Conservation (phyloP, 352 stramenopile species). For the Globisporangium cederbergense region DNA sequence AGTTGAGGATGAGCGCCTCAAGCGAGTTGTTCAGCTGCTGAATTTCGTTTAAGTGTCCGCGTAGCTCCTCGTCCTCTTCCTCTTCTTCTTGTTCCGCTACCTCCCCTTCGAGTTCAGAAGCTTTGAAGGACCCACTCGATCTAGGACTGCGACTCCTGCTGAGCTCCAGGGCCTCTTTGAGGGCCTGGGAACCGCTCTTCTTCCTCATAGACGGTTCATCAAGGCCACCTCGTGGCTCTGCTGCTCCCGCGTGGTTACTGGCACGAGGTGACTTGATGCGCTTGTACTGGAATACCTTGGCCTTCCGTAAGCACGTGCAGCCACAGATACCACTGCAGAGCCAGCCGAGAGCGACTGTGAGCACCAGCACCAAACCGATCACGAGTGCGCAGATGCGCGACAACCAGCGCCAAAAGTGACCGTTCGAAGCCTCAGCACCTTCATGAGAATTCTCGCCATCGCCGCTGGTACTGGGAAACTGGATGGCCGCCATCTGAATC, state of each 20-base stretch:
- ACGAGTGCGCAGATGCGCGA: constrained; percentile 16
- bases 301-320: constrained; percentile 13
- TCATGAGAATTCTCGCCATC: neutral
- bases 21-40: constrained; percentile 31
- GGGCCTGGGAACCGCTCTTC: neutral
- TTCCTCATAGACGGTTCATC: neutral
- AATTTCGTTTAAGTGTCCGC: constrained; percentile 43
- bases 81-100: constrained; percentile 18
- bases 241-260: constrained; percentile 1
- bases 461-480: neutral
- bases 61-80: constrained; percentile 32
- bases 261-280: constrained; percentile 21
- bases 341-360: constrained; percentile 21
- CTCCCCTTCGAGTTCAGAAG: neutral
- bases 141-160: neutral
- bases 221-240: neutral
- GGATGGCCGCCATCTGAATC: constrained; percentile 8
- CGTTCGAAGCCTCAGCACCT: constrained; percentile 13
- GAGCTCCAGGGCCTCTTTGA: neutral
- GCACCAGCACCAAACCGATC: constrained; percentile 5
- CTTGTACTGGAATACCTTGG: constrained; percentile 51
- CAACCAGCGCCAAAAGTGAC: constrained; percentile 27
- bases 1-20: constrained; percentile 8
- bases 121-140: neutral
- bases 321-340: constrained; percentile 15